Evolutionary conservation across 345 rosid genomes (phyloP), one percentile per base, ranked within the genome.

Genomic region (Leavenworthia alabamica): DNA sequence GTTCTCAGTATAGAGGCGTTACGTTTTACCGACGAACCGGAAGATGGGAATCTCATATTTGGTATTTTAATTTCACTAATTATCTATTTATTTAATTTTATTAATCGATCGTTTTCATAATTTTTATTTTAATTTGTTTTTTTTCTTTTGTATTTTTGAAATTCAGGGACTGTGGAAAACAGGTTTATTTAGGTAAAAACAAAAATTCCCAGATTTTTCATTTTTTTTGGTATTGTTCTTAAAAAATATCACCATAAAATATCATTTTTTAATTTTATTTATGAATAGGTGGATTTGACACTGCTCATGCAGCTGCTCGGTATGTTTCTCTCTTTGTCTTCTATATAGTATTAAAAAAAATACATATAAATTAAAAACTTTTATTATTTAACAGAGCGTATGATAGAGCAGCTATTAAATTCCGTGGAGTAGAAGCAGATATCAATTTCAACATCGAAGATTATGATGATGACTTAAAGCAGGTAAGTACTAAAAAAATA

Each of bases 281-380:
- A 7, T 70, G 58, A 71, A 63, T 72, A 94, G 99, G 99, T 81
- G 99, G 99, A 80, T 94, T 94, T 72, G 99, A 94, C 96, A 90
- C 99, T 43, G 97, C 99, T 78, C 99, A 84, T 82, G 95, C 96
- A 75, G 99, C 99, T 75, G 99, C 99, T 56, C 89, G 97, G 99
- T 90, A 60, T 64, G 35, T 61, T 49, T 56, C 45, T 55, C 32
- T 48, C 54, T 42, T 55, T 53, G 60, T 49, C 70, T 56, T n/a
- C n/a, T n/a, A n/a, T n/a, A n/a, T n/a, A n/a, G 40, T 13, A 31
- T n/a, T n/a, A 37, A 36, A 7, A 16, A 3, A 39, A 36, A 57
- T 12, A 27, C 47, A 11, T n/a, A 29, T 17, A 35, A 36, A 37
- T 13, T 5, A 37, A 37, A 5, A 36, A 36, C 15, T 12, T 0